Base-by-base conservation (phyloP, 345 rosid species). In the Eucalyptus grandis region DNA sequence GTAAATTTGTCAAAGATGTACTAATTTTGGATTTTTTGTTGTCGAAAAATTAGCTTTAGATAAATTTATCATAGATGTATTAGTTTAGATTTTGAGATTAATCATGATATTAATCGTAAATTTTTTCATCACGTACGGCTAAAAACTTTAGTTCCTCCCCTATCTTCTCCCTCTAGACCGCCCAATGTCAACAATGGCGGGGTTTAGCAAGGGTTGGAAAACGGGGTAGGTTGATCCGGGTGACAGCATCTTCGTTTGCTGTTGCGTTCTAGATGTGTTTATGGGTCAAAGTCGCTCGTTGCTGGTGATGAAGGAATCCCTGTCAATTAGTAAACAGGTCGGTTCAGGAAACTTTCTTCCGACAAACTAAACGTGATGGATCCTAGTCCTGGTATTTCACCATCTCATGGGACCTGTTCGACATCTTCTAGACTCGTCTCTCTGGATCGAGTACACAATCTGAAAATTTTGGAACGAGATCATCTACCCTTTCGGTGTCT, bases 21-120 rank as follows among this genome's bases (percentile, higher is more conserved):
- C 5, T 53, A 53, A 4, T 53, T 3, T 53, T 19, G 10, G 2
- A 53, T 19, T 53, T 34, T 53, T 53, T 7, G 24, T 53, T 53
- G 10, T 53, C 58, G 3, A 53, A 53, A 51, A 8, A 53, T 19
- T 53, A 53, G 2, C 8, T 53, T 53, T 8, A 53, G 11, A 21
- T 53, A 53, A 19, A 53, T 3, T 53, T 9, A 0, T 53, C 0
- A 1, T 53, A 53, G 2, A 2, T 8, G 1, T 19, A 53, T 5
- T 4, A 53, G 2, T 19, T 19, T 53, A 8, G 5, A 53, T 2
- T 53, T 53, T 53, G 26, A 2, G 26, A 21, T 53, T 53, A 0
- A 3, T 53, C 58, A 53, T 21, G 24, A 53, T 53, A 53, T 53
- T 53, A 53, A 53, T 19, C 24, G 1, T 37, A 37, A 19, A 37